Conservation (phyloP, 2,329 filamentous ascomycete species). For the Aspergillus novofumigatus region DNA sequence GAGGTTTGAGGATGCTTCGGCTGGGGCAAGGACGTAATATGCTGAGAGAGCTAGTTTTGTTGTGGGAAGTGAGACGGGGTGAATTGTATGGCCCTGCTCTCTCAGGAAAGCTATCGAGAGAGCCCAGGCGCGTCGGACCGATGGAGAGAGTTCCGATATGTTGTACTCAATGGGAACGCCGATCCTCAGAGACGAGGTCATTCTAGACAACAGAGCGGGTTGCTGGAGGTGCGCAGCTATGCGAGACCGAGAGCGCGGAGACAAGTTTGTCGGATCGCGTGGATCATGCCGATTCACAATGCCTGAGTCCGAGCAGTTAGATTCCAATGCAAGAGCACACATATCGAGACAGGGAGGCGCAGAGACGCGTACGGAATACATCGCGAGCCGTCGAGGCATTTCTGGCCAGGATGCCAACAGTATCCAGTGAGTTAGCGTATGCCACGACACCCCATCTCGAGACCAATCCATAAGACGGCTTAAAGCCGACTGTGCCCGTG, state of each 20-base stretch:
- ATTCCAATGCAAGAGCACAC: constrained; percentile 5
- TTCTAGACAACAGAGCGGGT: constrained; percentile 18
- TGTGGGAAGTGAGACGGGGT: constrained; percentile 73
- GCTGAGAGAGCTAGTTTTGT: constrained; percentile 83
- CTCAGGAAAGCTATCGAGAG: constrained; percentile 57
- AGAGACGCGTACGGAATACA: constrained; percentile 47
- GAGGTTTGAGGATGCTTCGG: constrained; percentile 92
- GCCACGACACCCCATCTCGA: constrained; percentile 83
- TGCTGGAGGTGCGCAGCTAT: constrained; percentile 43
- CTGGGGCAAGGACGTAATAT: constrained; percentile 93
- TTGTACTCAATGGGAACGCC: constrained; percentile 76
- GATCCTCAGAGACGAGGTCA: constrained; percentile 42
- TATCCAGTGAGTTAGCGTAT: constrained; percentile 90
- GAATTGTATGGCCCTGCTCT: constrained; percentile 63
- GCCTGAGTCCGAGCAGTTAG: constrained; percentile 37
- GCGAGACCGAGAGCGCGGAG: constrained; percentile 50
- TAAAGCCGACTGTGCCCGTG: constrained; percentile 77
- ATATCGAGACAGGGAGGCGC: not conserved
- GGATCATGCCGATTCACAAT: constrained; percentile 58
- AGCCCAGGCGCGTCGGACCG: constrained; percentile 68
- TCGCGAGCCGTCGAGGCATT: constrained; percentile 50
- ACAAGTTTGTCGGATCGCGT: constrained; percentile 71
- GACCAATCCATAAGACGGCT: constrained; percentile 84
- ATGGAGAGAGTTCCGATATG: constrained; percentile 69
- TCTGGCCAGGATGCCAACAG: constrained; percentile 70